Evolutionary conservation across 805 yeast species (phyloP), one percentile per base, ranked within the genome.

Genomic region (Kockiozyma suomiensis): DNA sequence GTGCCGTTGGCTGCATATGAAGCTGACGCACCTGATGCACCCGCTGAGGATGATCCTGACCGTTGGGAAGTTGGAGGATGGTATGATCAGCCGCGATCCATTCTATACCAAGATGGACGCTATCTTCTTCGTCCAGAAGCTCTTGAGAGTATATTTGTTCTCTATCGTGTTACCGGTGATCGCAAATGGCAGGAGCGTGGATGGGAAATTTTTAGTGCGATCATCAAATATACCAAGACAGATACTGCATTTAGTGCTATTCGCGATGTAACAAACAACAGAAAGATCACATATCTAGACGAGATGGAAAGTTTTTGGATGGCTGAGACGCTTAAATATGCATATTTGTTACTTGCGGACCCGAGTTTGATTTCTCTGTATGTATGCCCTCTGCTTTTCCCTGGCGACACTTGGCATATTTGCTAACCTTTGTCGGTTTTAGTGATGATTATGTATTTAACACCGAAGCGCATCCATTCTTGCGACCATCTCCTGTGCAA

Each of bases 141-240:
- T 19, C 78, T 85, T 47, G 88, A 85, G 68, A 81, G 87, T 0
- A 76, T 86, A 3, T 82, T 82, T 65, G 79, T 81, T 67, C 73
- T 85, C 73, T 85, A 82, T 65, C 75, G 88, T 58, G 76, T 83
- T 52, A 85, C 88, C 0, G 86, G 86, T 4, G 86, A 85, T 58
- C 66, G 75, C 1, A 73, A 74, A 63, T 85, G 87, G 82, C 80
- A 85, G 61, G 78, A 78, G 1, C 74, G 78, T 65, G 88, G 87
- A 0, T 76, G 81, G 79, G 71, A 73, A 55, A 74, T 82, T 75
- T 79, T 82, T 69, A 67, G 74, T 45, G 73, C 74, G 32, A 67
- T 78, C 50, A 66, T 70, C n/a, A 68, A 76, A 47, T 40, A 72
- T 46, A 65, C 75, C 49, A 54, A 74, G 50, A 64, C 70, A 54